Evolutionary conservation across 306 rosid species (phyloP).

Genomic region (Acacia crassicarpa): DNA sequence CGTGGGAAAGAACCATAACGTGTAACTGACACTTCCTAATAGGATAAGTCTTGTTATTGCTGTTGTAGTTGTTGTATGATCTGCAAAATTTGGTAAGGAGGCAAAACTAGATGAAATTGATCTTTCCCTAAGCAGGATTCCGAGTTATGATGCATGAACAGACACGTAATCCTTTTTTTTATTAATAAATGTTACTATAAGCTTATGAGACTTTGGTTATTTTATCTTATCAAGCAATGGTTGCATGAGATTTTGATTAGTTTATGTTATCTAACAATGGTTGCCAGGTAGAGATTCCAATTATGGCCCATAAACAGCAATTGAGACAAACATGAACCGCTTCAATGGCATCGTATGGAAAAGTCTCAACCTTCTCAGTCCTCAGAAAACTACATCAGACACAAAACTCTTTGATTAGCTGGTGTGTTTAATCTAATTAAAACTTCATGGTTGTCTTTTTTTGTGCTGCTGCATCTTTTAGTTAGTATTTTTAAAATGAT

Average conservation of each 20-base stretch:
- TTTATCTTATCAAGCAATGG: slow-evolving; percentile 12
- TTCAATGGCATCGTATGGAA: slow-evolving; percentile 3
- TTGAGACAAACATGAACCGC: slow-evolving; percentile 24
- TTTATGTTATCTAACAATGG: slow-evolving; percentile 14
- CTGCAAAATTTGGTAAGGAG: neutral
- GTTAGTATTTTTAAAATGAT: neutral
- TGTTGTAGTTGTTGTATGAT: no score
- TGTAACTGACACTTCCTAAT: no score
- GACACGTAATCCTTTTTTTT: neutral
- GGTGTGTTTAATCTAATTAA: slow-evolving; percentile 13
- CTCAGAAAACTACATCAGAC: neutral
- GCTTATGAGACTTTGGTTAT: neutral
- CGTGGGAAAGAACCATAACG: no score
- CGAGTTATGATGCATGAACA: slow-evolving; percentile 7
- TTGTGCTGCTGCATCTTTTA: neutral
- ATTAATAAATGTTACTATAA: neutral
- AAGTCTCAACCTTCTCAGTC: neutral
- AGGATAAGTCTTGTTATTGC: no score
- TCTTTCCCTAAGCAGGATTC: neutral
- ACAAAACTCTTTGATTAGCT: slow-evolving; percentile 22
- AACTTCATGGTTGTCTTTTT: neutral
- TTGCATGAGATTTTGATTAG: neutral
- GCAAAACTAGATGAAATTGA: neutral
- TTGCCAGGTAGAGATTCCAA: slow-evolving; percentile 14
- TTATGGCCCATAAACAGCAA: slow-evolving; percentile 21